Percentiles rank a stretch among this genome's conserved stretches.
phyloP scores from a whole-genome alignment of 352 stramenopile species.

The Pythium phragmiticola region DNA sequence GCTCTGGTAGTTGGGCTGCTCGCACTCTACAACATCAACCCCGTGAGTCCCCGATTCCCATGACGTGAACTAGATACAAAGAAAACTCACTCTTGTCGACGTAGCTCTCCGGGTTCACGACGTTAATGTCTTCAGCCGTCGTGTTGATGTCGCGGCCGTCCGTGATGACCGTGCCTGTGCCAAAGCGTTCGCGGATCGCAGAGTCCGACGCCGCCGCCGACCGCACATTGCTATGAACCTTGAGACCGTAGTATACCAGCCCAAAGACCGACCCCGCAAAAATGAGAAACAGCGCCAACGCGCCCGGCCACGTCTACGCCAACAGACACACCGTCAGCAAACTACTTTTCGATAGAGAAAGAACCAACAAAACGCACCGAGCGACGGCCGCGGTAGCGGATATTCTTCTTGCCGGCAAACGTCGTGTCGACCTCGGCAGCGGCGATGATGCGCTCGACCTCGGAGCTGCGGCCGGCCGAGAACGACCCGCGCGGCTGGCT shows the following conservation, averaged over 20 bases:
- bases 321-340: background rate
- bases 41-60: background rate
- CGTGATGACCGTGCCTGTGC: constrained; percentile 59
- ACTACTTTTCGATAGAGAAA: background rate
- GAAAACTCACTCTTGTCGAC: constrained; percentile 41
- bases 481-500: constrained; percentile 35
- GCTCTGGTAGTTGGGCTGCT: constrained; percentile 82
- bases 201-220: constrained; percentile 45
- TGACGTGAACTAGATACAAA: background rate
- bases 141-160: constrained; percentile 48
- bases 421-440: constrained; percentile 76
- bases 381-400: constrained; percentile 62
- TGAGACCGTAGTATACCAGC: constrained; percentile 75
- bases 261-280: constrained; percentile 56
- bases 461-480: constrained; percentile 56
- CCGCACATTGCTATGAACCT: constrained; percentile 61
- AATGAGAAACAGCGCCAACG: constrained; percentile 60
- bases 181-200: constrained; percentile 48
- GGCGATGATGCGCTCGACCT: constrained; percentile 83
- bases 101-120: constrained; percentile 76
- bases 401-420: constrained; percentile 72
- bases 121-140: constrained; percentile 41
- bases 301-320: constrained; percentile 71
- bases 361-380: constrained; percentile 37
- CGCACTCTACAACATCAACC: constrained; percentile 38